Conservation (phyloP, 768 basidiomycete genomes). For the Coprinopsis cinerea region DNA sequence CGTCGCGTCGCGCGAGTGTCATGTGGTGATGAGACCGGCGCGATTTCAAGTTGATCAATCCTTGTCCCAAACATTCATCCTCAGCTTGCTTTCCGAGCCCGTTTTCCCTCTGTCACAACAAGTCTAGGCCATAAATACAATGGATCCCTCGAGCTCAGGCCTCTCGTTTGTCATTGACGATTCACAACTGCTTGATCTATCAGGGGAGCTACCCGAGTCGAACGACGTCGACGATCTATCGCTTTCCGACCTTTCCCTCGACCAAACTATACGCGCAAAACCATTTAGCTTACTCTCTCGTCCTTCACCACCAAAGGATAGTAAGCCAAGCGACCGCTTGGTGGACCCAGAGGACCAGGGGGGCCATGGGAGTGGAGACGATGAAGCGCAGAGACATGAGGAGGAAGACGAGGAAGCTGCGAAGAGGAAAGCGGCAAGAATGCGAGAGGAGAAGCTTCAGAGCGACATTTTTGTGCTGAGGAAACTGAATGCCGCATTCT, state of each 20-base stretch:
- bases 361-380: not conserved
- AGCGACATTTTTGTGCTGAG: conserved; percentile 67
- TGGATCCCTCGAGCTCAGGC: conserved; percentile 6
- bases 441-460: conserved; percentile 65
- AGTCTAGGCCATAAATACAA: not conserved
- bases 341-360: not conserved
- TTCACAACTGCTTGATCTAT: conserved; percentile 29
- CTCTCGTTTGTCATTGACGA: conserved; percentile 13
- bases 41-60: too few species aligned
- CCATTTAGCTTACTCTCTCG: conserved; percentile 26
- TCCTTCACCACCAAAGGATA: conserved; percentile 9
- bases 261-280: conserved; percentile 23
- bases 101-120: not conserved
- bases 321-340: conserved; percentile 7
- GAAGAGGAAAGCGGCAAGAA: conserved; percentile 7
- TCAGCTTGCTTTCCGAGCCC: too few species aligned
- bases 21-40: too few species aligned
- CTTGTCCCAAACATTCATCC: not conserved
- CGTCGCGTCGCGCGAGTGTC: not conserved
- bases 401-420: conserved; percentile 5
- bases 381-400: not conserved
- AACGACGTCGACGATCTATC: conserved; percentile 41
- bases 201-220: conserved; percentile 10
- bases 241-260: conserved; percentile 48
- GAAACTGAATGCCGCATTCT: conserved; percentile 68